Evolutionary conservation across 805 yeast genomes (phyloP), one percentile per base, ranked within the genome.

Genomic region (Ogataea nitratoaversa): DNA sequence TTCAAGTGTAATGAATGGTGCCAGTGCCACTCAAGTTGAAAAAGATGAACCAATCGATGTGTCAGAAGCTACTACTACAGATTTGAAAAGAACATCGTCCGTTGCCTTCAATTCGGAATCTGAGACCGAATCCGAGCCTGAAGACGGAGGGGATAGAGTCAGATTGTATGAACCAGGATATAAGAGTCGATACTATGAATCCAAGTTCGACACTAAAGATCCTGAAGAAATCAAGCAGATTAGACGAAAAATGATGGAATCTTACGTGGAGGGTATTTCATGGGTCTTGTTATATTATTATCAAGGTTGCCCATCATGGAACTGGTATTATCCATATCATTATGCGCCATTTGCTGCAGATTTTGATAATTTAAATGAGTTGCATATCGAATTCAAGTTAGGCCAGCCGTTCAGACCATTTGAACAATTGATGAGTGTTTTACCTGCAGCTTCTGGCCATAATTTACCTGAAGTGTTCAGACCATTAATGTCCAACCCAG

Each of bases 231-330:
- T 84, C 33, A 69, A 72, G 2, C 63, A 67, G 16, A 67, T 76
- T 17, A 72, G 81, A 32, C 74, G 71, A 46, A 69, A 72, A 33
- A 79, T 93, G 54, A 88, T 82, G 0, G 67, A 69, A 40, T 74
- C 79, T 36, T 93, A 93, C 56, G 74, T 93, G 40, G 96, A 91
- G 62, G 99, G 99, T 46, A 84, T 93, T 4, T 79, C 96, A n/a
- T 93, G 99, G 99, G 95, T 83, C 1, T 69, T 93, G 48, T 65
- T 87, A 39, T 93, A 93, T 61, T 93, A 93, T 65, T 91, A 87
- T 62, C 98, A 93, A 63, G 98, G 97, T 2, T 91, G 98, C 65
- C 95, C 96, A 0, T 91, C 98, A 0, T 93, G 99, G 99, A 82
- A 82, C 40, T 93, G 99, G 99, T 93, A 79, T 62, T 93, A 83